A percentile compares a stretch with the other conserved stretches of the same genome.
Conservation (phyloP, 78 protist species). For the Dictyostelium citrinum region DNA sequence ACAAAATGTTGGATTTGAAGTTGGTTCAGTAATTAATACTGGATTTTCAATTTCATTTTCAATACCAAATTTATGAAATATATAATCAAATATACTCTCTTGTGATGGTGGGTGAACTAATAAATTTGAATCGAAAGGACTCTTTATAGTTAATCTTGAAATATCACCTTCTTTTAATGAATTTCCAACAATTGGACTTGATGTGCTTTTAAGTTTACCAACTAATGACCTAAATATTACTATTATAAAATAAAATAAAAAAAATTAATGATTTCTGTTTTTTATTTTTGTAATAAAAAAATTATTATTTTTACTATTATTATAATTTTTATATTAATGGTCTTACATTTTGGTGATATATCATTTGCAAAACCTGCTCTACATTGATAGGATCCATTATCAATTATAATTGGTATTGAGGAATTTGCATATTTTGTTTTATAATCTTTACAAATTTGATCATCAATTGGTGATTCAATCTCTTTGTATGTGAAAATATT, state of each 20-base stretch:
- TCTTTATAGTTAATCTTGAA: conserved; percentile 16
- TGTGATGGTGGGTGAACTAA: conserved; percentile 75
- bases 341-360: conserved; percentile 38
- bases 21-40: conserved; percentile 45
- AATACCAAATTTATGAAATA: conserved; percentile 60
- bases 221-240: conserved; percentile 67
- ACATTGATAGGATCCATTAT: conserved; percentile 60
- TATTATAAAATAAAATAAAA: not conserved
- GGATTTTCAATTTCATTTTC: conserved; percentile 51
- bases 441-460: conserved; percentile 38
- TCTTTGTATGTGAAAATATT: conserved; percentile 38
- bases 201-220: conserved; percentile 53
- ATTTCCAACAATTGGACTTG: conserved; percentile 71
- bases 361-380: conserved; percentile 73
- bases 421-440: not conserved
- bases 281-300: too few relatives aligned
- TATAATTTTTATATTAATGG: too few relatives aligned
- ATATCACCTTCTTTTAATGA: conserved; percentile 63
- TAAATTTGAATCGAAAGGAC: conserved; percentile 75
- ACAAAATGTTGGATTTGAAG: conserved; percentile 75
- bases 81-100: conserved; percentile 67
- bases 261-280: too few relatives aligned
- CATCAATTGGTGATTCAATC: conserved; percentile 41
- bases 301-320: too few relatives aligned
- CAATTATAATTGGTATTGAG: conserved; percentile 67